phyloP scores from a whole-genome alignment of 2,329 filamentous ascomycete genomes.

The Colletotrichum sp. region DNA sequence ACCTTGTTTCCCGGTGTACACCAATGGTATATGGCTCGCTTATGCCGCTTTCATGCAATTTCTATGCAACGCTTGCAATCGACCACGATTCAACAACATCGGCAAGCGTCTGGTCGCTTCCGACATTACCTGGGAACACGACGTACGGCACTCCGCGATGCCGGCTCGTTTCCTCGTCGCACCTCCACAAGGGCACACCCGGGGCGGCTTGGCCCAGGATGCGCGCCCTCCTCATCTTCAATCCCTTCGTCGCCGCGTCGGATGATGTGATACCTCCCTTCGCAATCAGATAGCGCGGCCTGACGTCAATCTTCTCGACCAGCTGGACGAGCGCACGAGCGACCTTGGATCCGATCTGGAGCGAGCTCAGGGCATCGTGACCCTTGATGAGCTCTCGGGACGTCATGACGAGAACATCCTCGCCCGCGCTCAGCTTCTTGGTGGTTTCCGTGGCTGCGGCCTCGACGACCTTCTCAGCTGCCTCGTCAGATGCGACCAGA shows the following conservation, averaged over 20 bases:
- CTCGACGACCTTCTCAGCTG: slow-evolving; percentile 2
- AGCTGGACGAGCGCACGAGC: slow-evolving; percentile 57
- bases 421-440: slow-evolving; percentile 41
- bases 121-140: slow-evolving; percentile 65
- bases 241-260: slow-evolving; percentile 61
- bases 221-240: slow-evolving; percentile 57
- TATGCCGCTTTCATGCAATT: neutral
- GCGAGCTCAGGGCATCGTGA: slow-evolving; percentile 51
- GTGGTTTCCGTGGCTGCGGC: slow-evolving; percentile 23
- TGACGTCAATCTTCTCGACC: slow-evolving; percentile 47
- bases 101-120: slow-evolving; percentile 49
- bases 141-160: slow-evolving; percentile 59
- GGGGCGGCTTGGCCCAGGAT: slow-evolving; percentile 63
- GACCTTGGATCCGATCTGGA: slow-evolving; percentile 60
- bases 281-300: slow-evolving; percentile 62
- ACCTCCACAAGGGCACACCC: slow-evolving; percentile 64
- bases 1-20: neutral
- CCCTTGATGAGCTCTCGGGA: slow-evolving; percentile 53
- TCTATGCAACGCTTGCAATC: slow-evolving; percentile 1
- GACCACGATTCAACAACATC: slow-evolving; percentile 42
- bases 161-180: slow-evolving; percentile 56
- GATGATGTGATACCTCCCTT: slow-evolving; percentile 66
- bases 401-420: slow-evolving; percentile 65
- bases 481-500: slow-evolving; percentile 8
- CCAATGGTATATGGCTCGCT: neutral